These are phyloP conservation scores for Mortierella sp. DNA, from an alignment of 371 early-diverging fungal genomes.

Conservation along the genomic window DNA sequence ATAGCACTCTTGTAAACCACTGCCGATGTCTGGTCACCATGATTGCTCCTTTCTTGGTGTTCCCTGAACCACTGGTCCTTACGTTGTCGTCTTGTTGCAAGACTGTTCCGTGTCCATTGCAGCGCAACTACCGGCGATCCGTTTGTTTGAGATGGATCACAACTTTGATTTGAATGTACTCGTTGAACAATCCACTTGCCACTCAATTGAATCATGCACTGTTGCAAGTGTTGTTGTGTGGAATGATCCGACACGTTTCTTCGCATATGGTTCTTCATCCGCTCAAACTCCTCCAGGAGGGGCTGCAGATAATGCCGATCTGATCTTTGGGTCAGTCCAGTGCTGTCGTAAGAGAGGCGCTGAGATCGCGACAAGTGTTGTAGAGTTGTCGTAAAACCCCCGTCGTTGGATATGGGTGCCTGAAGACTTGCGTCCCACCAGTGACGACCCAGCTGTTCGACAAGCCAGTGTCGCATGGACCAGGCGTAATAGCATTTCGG, in stretches of 20 bases:
- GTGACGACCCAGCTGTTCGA: constrained; percentile 44
- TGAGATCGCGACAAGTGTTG: no score
- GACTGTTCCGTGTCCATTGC: constrained; percentile 41
- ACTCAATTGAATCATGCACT: constrained; percentile 52
- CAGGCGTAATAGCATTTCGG: constrained; percentile 69
- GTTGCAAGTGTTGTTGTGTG: constrained; percentile 63
- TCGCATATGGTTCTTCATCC: constrained; percentile 55
- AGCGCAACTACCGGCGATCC: background rate
- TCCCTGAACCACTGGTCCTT: background rate
- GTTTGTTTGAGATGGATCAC: background rate
- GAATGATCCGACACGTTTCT: constrained; percentile 68
- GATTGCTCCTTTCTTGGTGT: background rate
- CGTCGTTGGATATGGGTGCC: background rate
- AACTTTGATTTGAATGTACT: background rate
- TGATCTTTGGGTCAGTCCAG: no score
- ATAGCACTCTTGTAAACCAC: constrained; percentile 15
- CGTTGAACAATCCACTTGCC: constrained; percentile 34
- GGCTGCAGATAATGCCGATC: constrained; percentile 1
- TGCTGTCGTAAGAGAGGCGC: background rate
- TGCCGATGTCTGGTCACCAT: background rate
- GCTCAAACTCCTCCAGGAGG: constrained; percentile 45
- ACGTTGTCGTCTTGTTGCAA: constrained; percentile 11
- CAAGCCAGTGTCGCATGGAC: constrained; percentile 63
- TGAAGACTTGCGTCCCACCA: constrained; percentile 40
- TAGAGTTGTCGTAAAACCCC: background rate